phyloP scores from a whole-genome alignment of 805 yeast species.

The Debaryomyces tyrocola region DNA sequence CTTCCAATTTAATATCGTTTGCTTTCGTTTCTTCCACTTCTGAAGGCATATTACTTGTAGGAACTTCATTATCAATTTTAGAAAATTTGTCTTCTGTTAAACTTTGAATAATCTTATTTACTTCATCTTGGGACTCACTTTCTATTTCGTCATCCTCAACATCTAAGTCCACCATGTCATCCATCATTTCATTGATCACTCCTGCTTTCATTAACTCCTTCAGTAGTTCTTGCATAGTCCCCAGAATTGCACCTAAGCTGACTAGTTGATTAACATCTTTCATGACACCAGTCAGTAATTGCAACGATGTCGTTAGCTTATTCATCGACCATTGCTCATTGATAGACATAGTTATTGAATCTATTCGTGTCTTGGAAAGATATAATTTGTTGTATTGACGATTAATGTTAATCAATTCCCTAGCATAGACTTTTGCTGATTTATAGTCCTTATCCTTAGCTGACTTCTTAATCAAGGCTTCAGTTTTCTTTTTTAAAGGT shows the following conservation, averaged over 20 bases:
- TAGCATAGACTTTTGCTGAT: constrained; percentile 76
- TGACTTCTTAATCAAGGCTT: constrained; percentile 66
- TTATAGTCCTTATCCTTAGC: constrained; percentile 76
- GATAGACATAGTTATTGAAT: constrained; percentile 82
- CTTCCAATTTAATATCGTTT: constrained; percentile 26
- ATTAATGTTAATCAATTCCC: constrained; percentile 71
- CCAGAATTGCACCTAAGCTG: constrained; percentile 73
- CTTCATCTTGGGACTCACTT: constrained; percentile 64
- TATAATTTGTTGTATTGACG: constrained; percentile 74
- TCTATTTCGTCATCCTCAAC: constrained; percentile 67
- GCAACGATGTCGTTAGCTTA: constrained; percentile 79
- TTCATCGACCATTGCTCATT: constrained; percentile 89
- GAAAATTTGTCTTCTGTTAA: constrained; percentile 41
- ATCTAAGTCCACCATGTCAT: constrained; percentile 75
- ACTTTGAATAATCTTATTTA: constrained; percentile 55
- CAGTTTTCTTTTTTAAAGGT: constrained; percentile 71
- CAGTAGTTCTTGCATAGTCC: constrained; percentile 82
- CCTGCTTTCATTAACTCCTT: constrained; percentile 85
- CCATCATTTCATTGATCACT: constrained; percentile 91
- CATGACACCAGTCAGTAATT: constrained; percentile 78
- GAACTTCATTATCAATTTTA: constrained; percentile 35
- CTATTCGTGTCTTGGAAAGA: constrained; percentile 80
- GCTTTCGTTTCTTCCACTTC: constrained; percentile 16
- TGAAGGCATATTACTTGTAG: constrained; percentile 18
- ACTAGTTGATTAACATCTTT: constrained; percentile 81